Percentiles rank a stretch among this genome's conserved stretches.
Evolutionary conservation across 805 yeast species (phyloP).

Genomic region (Candida hispaniensis): DNA sequence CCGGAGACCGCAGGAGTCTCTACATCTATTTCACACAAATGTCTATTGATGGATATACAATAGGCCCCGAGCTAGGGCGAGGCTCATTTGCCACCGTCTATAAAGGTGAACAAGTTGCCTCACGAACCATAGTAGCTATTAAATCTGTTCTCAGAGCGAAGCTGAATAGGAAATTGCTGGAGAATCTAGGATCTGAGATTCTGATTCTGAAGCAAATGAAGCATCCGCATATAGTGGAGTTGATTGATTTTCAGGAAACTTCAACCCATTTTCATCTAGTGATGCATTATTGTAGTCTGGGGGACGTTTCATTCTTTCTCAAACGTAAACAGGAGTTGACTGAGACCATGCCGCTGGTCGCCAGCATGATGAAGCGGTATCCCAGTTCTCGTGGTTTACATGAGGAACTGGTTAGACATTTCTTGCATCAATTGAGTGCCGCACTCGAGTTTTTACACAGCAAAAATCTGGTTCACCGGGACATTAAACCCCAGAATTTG

Average conservation of each 20-base stretch:
- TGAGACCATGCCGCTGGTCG: conserved; percentile 66
- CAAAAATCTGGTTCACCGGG: conserved; percentile 84
- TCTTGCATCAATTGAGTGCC: conserved; percentile 73
- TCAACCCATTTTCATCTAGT: conserved; percentile 68
- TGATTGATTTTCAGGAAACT: conserved; percentile 75
- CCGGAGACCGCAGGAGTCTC: no score
- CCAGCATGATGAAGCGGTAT: conserved; percentile 63
- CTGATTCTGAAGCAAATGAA: conserved; percentile 75
- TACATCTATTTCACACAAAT: no score
- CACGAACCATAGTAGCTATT: conserved; percentile 61
- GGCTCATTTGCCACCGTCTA: conserved; percentile 95
- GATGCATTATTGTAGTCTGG: conserved; percentile 95
- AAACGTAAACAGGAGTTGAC: conserved; percentile 62
- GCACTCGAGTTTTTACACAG: conserved; percentile 74
- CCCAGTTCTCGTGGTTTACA: conserved; percentile 77
- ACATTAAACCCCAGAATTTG: conserved; percentile 85
- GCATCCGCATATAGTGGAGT: conserved; percentile 86
- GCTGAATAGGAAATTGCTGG: conserved; percentile 75
- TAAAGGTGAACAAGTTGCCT: conserved; percentile 52
- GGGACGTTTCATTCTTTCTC: conserved; percentile 84
- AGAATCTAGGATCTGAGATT: conserved; percentile 87
- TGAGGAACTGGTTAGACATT: conserved; percentile 67
- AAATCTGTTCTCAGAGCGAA: conserved; percentile 78
- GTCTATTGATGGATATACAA: conserved; percentile 31
- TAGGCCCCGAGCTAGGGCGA: conserved; percentile 83